Conservation (phyloP, 1,284 basidiomycete species). For the Malassezia slooffiae region DNA sequence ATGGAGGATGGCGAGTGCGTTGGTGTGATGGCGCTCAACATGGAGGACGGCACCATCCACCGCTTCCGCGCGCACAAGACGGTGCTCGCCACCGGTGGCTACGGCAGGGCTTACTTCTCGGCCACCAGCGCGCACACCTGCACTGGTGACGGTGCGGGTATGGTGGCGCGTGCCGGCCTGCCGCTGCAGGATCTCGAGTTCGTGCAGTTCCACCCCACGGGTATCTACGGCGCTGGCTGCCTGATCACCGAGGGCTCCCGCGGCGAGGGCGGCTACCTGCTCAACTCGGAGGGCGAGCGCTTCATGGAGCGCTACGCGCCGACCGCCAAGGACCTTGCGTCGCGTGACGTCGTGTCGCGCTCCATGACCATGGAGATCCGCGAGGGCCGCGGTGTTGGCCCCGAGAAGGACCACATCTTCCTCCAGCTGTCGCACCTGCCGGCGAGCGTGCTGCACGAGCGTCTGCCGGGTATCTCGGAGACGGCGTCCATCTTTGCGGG, state of each 20-base stretch:
- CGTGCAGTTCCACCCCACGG: slow-evolving; percentile 99
- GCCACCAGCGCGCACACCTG: slow-evolving; percentile 99
- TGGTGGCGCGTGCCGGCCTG: slow-evolving; percentile 92
- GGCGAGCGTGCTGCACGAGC: slow-evolving; percentile 87
- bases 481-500: slow-evolving; percentile 98
- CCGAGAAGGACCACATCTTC: slow-evolving; percentile 95
- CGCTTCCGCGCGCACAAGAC: slow-evolving; percentile 98
- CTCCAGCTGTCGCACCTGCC: slow-evolving; percentile 96
- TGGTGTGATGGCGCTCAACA: slow-evolving; percentile 95
- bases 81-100: slow-evolving; percentile 94
- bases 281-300: slow-evolving; percentile 97
- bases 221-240: slow-evolving; percentile 98
- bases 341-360: slow-evolving; percentile 96
- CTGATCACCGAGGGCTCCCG: slow-evolving; percentile 98
- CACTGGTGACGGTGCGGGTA: slow-evolving; percentile 96
- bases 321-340: slow-evolving; percentile 97
- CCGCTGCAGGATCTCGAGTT: slow-evolving; percentile 97
- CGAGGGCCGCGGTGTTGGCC: slow-evolving; percentile 96
- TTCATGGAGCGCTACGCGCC: slow-evolving; percentile 99
- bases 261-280: slow-evolving; percentile 95
- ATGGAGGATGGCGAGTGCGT: slow-evolving; percentile 99
- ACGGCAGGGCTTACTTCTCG: slow-evolving; percentile 96
- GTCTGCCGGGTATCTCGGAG: slow-evolving; percentile 98
- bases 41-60: slow-evolving; percentile 98
- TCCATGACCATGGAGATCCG: slow-evolving; percentile 99